Evolutionary conservation across 495 filamentous ascomycete species (phyloP).

Genomic region (Neurospora cerealis): DNA sequence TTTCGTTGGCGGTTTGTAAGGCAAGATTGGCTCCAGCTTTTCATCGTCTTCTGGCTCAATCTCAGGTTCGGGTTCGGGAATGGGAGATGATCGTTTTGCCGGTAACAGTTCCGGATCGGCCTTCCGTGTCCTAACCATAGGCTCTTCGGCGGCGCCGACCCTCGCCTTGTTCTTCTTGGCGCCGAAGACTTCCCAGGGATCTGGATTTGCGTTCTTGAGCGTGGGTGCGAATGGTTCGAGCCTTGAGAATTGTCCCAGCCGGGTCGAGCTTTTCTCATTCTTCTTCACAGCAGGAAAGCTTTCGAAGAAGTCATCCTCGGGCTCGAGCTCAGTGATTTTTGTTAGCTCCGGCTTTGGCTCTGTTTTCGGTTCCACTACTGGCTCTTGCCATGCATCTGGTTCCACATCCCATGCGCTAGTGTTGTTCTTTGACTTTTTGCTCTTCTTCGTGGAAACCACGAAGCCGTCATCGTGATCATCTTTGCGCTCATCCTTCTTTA

Average conservation of each 20-base stretch:
- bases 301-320: constrained; percentile 11
- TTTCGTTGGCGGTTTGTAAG: background rate
- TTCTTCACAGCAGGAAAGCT: constrained; percentile 12
- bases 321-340: constrained; percentile 4
- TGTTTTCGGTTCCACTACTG: constrained; percentile 16
- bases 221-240: background rate
- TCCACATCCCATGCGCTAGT: constrained; percentile 16
- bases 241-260: constrained; percentile 11
- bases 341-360: constrained; percentile 19
- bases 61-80: background rate
- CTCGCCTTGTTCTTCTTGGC: constrained; percentile 26
- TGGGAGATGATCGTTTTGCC: background rate
- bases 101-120: background rate
- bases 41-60: constrained; percentile 2
- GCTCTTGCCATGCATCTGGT: constrained; percentile 19
- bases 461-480: constrained; percentile 26
- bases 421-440: constrained; percentile 32
- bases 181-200: constrained; percentile 4
- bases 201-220: background rate
- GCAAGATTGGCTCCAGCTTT: constrained; percentile 1
- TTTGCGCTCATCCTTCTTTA: constrained; percentile 13
- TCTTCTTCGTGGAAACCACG: constrained; percentile 11
- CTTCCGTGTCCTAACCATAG: constrained; percentile 5
- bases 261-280: constrained; percentile 15
- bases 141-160: constrained; percentile 7